Evolutionary conservation across 1,284 basidiomycete genomes (phyloP).

Genomic region (Rhodotorula sp.): DNA sequence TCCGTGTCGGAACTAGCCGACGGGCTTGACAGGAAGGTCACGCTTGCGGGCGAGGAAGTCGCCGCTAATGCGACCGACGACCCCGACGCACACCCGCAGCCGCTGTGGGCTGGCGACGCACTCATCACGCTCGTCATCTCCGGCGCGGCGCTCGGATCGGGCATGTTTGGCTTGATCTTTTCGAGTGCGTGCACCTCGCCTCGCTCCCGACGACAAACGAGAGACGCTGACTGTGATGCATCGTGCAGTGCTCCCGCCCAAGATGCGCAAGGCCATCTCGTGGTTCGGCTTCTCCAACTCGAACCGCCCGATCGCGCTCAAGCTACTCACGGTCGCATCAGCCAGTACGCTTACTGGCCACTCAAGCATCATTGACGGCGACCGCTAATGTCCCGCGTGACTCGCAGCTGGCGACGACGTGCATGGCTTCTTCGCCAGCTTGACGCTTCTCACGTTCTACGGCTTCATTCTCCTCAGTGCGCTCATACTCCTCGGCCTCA

Average conservation of each 20-base stretch:
- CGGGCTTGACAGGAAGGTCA: background rate
- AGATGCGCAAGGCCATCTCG: slow-evolving; percentile 32
- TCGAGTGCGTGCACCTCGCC: background rate
- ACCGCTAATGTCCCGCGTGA: no score
- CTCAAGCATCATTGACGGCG: background rate
- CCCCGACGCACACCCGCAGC: slow-evolving; percentile 19
- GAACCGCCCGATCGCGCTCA: slow-evolving; percentile 27
- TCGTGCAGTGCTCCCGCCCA: slow-evolving; percentile 21
- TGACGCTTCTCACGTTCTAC: slow-evolving; percentile 43
- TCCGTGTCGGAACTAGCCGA: slow-evolving; percentile 18
- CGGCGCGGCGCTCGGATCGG: slow-evolving; percentile 39
- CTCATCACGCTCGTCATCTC: slow-evolving; percentile 36
- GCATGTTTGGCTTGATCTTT: slow-evolving; percentile 36
- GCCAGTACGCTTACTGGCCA: slow-evolving; percentile 2
- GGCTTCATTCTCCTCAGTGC: slow-evolving; percentile 40
- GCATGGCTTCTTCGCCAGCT: slow-evolving; percentile 40
- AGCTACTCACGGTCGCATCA: slow-evolving; percentile 41
- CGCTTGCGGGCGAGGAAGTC: background rate
- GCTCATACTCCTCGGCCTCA: background rate
- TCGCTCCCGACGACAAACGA: background rate
- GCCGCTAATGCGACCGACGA: background rate
- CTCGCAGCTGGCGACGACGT: slow-evolving; percentile 29
- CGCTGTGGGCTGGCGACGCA: slow-evolving; percentile 40
- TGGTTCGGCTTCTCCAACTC: slow-evolving; percentile 37
- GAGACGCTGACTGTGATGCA: background rate